Conservation (phyloP, 2,329 filamentous ascomycete genomes). For the Penicillium rolfsii region DNA sequence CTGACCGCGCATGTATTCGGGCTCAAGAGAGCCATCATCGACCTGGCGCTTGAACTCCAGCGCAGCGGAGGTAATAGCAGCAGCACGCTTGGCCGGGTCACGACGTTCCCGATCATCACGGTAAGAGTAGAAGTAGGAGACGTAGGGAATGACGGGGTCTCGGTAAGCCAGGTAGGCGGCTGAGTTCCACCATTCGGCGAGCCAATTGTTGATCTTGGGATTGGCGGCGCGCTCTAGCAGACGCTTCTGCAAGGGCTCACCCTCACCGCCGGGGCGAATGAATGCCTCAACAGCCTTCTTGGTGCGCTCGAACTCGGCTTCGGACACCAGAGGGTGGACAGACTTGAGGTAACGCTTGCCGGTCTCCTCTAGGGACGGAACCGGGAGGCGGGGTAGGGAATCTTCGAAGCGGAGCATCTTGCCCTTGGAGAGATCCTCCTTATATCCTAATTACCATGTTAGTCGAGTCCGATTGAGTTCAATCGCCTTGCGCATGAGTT, state of each 20-base stretch:
- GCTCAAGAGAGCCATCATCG: slow-evolving; percentile 79
- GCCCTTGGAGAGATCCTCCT: slow-evolving; percentile 65
- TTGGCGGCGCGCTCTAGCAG: slow-evolving; percentile 78
- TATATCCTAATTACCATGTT: slow-evolving; percentile 56
- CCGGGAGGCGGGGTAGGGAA: slow-evolving; percentile 64
- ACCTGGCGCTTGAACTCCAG: slow-evolving; percentile 96
- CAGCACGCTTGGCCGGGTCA: slow-evolving; percentile 88
- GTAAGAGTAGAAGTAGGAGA: slow-evolving; percentile 99
- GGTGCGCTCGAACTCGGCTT: slow-evolving; percentile 62
- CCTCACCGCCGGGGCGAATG: slow-evolving; percentile 80
- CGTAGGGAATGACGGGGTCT: slow-evolving; percentile 94
- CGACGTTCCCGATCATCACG: slow-evolving; percentile 86
- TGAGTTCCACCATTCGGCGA: slow-evolving; percentile 98
- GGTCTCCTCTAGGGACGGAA: slow-evolving; percentile 67
- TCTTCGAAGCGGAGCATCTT: slow-evolving; percentile 69
- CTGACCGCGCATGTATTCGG: slow-evolving; percentile 97
- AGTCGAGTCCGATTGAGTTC: slow-evolving; percentile 6
- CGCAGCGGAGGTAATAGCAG: slow-evolving; percentile 80
- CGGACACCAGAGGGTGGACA: slow-evolving; percentile 64
- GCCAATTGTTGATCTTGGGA: slow-evolving; percentile 86
- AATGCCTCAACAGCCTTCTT: slow-evolving; percentile 87
- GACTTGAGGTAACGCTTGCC: slow-evolving; percentile 68
- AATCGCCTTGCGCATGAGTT: background rate
- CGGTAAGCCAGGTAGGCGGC: slow-evolving; percentile 90
- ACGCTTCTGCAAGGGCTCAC: slow-evolving; percentile 83